Base-by-base conservation (phyloP, 306 rosid species). In the Begonia fuchsioides region DNA sequence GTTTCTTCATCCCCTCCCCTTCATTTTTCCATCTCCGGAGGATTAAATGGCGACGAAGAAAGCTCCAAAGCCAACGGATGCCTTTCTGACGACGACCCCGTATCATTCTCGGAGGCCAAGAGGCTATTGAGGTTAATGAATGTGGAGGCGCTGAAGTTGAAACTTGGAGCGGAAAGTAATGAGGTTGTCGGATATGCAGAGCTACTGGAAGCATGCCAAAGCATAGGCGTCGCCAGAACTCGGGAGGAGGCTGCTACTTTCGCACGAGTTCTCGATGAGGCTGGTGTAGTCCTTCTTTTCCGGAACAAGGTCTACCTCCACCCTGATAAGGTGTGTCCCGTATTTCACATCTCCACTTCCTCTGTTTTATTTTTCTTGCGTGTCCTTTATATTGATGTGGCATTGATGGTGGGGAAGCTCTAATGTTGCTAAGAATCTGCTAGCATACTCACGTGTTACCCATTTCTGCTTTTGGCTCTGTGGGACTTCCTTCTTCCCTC, bases 291-390 rank as follows among this genome's bases (percentile, higher is more conserved):
- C 45, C 72, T 85, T 17, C 94, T 92, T 18, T 92, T 85, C 57
- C 63, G 96, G 19, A 93, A 92, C 26, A 85, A 86, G 79, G 98
- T 86, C 61, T 76, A 82, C 53, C 94, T 92, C 56, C 94, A 85
- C 61, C 98, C 98, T 59, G 80, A 79, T 39, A 75, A 81, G 92
- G 96, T 85, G 19, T 14, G 65, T n/a, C n/a, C n/a, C n/a, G n/a
- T n/a, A n/a, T n/a, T n/a, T n/a, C n/a, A n/a, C n/a, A n/a, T n/a
- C n/a, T n/a, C n/a, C n/a, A n/a, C n/a, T n/a, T n/a, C n/a, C n/a
- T 26, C 8, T 10, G 50, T 41, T 11, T 44, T 6, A 6, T 2
- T 11, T 26, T 26, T 26, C 8, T 26, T 26, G 35, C 35, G 7
- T 26, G 8, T 26, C 8, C 35, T 26, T 26, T 26, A 26, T 26